Percentiles rank a stretch among this genome's conserved stretches.
Conservation (phyloP, 2,329 filamentous ascomycete species). For the Fusarium sp. region DNA sequence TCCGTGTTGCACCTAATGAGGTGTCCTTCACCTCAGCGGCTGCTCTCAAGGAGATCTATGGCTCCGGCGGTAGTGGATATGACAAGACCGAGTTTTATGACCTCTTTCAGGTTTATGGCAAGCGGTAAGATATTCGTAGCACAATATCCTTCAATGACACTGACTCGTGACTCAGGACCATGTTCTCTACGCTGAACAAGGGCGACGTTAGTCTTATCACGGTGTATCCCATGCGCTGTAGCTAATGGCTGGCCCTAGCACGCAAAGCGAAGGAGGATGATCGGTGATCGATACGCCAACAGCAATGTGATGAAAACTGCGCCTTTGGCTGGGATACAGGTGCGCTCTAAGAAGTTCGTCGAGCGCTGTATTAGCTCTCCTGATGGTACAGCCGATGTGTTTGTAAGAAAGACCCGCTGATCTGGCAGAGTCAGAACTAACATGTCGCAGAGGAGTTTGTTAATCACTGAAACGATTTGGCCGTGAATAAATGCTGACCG, state of each 20-base stretch:
- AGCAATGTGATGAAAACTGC: slow-evolving; percentile 70
- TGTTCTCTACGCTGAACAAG: slow-evolving; percentile 70
- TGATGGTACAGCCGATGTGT: slow-evolving; percentile 67
- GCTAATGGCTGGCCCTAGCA: slow-evolving; percentile 58
- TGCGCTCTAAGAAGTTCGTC: slow-evolving; percentile 67
- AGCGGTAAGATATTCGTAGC: slow-evolving; percentile 56
- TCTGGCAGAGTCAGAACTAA: slow-evolving; percentile 15
- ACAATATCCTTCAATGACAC: background rate
- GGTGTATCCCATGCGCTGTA: background rate
- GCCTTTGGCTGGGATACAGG: slow-evolving; percentile 68
- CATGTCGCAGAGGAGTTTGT: slow-evolving; percentile 47
- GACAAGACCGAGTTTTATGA: slow-evolving; percentile 75
- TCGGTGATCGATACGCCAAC: slow-evolving; percentile 77
- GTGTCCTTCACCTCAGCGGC: slow-evolving; percentile 68
- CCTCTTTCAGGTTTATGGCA: slow-evolving; percentile 68
- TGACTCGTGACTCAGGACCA: slow-evolving; percentile 57
- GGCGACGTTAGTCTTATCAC: slow-evolving; percentile 56
- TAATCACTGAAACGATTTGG: background rate
- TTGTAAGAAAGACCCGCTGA: slow-evolving; percentile 57
- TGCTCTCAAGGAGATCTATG: slow-evolving; percentile 73
- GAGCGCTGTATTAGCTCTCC: slow-evolving; percentile 61
- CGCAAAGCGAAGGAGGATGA: slow-evolving; percentile 69
- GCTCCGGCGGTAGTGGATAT: slow-evolving; percentile 70
- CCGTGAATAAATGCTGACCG: slow-evolving; percentile 28
- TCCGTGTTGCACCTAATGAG: slow-evolving; percentile 69